Percentiles rank a stretch among this genome's conserved stretches.
phyloP scores from a whole-genome alignment of 192 early-diverging fungal species.

The Gigaspora rosea region DNA sequence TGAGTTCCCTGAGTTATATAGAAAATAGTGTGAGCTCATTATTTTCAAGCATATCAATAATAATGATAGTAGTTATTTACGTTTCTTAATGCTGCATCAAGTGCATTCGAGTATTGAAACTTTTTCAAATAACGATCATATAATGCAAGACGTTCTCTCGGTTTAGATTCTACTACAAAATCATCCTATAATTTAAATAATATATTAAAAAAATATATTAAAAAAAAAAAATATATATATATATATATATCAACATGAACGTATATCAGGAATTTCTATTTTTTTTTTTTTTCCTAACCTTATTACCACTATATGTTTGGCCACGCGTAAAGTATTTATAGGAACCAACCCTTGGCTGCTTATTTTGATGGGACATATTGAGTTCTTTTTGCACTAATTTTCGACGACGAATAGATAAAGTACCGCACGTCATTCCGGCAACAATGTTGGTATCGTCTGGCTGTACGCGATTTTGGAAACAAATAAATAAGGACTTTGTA shows the following conservation, averaged over 20 bases:
- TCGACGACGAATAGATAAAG: slow-evolving; percentile 84
- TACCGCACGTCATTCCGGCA: slow-evolving; percentile 89
- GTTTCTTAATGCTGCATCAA: slow-evolving; percentile 79
- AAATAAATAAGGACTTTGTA: slow-evolving; percentile 3
- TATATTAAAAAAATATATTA: neutral
- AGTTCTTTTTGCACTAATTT: slow-evolving; percentile 43
- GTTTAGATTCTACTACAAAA: slow-evolving; percentile 71
- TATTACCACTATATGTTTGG: slow-evolving; percentile 46
- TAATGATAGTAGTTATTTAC: slow-evolving; percentile 40
- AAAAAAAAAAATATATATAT: slow-evolving; percentile 23
- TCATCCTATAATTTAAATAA: slow-evolving; percentile 53
- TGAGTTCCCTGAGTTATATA: slow-evolving; percentile 22
- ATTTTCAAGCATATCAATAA: neutral
- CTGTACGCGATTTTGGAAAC: slow-evolving; percentile 37
- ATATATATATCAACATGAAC: neutral
- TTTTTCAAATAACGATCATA: slow-evolving; percentile 84
- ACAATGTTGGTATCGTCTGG: slow-evolving; percentile 87
- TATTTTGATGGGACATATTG: slow-evolving; percentile 12
- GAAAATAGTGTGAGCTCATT: neutral
- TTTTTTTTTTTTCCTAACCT: neutral
- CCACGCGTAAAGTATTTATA: slow-evolving; percentile 77
- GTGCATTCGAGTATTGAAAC: slow-evolving; percentile 88
- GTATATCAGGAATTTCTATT: neutral
- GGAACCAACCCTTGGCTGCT: slow-evolving; percentile 52
- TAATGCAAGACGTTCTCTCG: slow-evolving; percentile 61